A percentile compares a stretch with the other conserved stretches of the same genome.
Evolutionary conservation across 140 eudicot genomes (phyloP).

Genomic region (Artemisia princeps): DNA sequence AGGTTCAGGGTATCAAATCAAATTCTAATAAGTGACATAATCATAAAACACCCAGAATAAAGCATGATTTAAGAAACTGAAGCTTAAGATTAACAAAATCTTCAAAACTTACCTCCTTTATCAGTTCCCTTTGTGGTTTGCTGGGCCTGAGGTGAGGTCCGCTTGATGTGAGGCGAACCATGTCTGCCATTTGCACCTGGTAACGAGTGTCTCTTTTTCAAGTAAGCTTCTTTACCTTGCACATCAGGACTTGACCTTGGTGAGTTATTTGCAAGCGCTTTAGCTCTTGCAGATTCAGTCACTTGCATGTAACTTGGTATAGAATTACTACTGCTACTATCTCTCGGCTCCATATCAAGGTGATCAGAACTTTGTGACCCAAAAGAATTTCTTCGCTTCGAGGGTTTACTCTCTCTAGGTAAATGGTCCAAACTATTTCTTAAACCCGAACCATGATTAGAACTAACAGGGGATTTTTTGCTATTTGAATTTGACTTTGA

Average conservation of each 20-base stretch:
- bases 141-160: conserved; percentile 47
- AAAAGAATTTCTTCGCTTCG: conserved; percentile 57
- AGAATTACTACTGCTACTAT: conserved; percentile 50
- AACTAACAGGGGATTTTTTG: conserved; percentile 38
- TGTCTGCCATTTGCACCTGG: conserved; percentile 63
- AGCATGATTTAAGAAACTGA: no score
- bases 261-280: conserved; percentile 55
- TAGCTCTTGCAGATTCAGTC: conserved; percentile 74
- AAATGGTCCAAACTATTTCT: conserved; percentile 48
- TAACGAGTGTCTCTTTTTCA: conserved; percentile 66
- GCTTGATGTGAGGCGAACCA: conserved; percentile 58
- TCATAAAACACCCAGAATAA: no score
- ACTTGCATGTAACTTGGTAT: conserved; percentile 88
- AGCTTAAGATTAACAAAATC: background rate
- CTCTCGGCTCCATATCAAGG: conserved; percentile 66
- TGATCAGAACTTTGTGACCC: conserved; percentile 56
- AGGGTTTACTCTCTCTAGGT: conserved; percentile 51
- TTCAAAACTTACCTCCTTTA: conserved; percentile 40
- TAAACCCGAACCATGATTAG: conserved; percentile 26
- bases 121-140: conserved; percentile 58
- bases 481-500: conserved; percentile 42
- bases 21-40: no score
- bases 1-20: no score
- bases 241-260: conserved; percentile 83
- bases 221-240: conserved; percentile 44